Conservation (phyloP, 257 asterid species). For the Capsicum baccatum region DNA sequence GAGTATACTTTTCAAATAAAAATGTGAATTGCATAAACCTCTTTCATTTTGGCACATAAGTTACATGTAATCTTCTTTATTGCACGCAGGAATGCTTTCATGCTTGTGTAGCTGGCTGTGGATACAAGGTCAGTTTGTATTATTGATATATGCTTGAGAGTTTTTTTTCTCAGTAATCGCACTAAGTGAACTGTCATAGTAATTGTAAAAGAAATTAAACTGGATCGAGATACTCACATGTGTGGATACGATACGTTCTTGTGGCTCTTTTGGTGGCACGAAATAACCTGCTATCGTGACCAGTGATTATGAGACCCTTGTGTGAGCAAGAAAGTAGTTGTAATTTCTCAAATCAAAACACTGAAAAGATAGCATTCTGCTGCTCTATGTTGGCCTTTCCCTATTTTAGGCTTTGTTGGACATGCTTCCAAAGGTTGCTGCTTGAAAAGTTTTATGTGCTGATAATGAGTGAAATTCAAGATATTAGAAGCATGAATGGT, state of each 20-base stretch:
- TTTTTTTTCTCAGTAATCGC: neutral
- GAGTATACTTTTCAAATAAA: neutral
- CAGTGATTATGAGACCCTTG: neutral
- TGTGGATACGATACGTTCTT: neutral
- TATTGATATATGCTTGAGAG: neutral
- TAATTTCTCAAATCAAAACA: neutral
- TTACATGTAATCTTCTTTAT: conserved; percentile 20
- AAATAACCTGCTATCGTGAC: neutral
- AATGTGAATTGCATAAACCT: conserved; percentile 2
- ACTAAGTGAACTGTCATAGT: neutral
- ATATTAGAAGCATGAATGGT: neutral
- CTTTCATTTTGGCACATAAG: neutral
- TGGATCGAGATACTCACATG: conserved; percentile 4
- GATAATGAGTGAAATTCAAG: no score
- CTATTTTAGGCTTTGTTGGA: conserved; percentile 6
- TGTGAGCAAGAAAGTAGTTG: neutral
- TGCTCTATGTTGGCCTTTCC: neutral
- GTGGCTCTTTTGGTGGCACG: neutral
- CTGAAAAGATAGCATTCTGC: neutral
- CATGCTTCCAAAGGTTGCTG: no score
- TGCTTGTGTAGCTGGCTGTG: conserved; percentile 83
- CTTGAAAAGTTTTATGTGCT: no score
- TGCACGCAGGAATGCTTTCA: conserved; percentile 73
- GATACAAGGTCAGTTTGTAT: conserved; percentile 65
- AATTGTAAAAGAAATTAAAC: conserved; percentile 25